Base-by-base conservation (phyloP, 139 green algal genomes). In the Micractinium sp. region DNA sequence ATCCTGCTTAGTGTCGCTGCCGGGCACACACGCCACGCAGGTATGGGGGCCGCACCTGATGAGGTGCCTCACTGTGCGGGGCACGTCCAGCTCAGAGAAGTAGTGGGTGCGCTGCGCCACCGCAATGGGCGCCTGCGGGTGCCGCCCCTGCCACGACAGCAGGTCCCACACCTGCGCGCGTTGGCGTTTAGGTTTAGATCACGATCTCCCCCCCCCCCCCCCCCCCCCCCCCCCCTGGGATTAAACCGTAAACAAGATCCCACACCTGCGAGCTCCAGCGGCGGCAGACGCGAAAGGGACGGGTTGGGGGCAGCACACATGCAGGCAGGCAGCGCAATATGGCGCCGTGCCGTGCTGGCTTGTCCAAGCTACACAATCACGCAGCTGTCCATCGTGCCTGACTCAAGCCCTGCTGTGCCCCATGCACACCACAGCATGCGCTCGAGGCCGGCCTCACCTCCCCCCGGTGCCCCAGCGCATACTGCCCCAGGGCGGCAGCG, bases 21-120 rank as follows among this genome's bases (percentile, higher is more conserved):
- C n/a, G n/a, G n/a, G n/a, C n/a, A n/a, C n/a, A n/a, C n/a, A n/a
- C n/a, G n/a, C n/a, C n/a, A n/a, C n/a, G n/a, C n/a, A n/a, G n/a
- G n/a, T n/a, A n/a, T n/a, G n/a, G n/a, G n/a, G n/a, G n/a, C n/a
- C 71, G 41, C 85, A 82, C 85, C 20, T 69, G 63, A 88, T 41
- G 7, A 94, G 71, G 35, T 90, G 88, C 36, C 47, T 75, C 38
- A 96, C 75, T 0, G 82, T 94, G 23, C 41, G 69, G 19, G 76
- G 60, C 36, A 95, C 85, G 53, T 96, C 91, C 35, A 98, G 90
- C 90, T 98, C 94, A 73, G 86, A 93, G 47, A 97, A 97, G 85
- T 98, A 98, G 87, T 97, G 93, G 25, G 93, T 91, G 84, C 94
- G 93, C 25, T 93, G 88, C 20, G 95, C 95, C 4, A 98, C 96